Conservation (phyloP, 1,284 basidiomycete species). For the Phellopilus nigrolimitatus region DNA sequence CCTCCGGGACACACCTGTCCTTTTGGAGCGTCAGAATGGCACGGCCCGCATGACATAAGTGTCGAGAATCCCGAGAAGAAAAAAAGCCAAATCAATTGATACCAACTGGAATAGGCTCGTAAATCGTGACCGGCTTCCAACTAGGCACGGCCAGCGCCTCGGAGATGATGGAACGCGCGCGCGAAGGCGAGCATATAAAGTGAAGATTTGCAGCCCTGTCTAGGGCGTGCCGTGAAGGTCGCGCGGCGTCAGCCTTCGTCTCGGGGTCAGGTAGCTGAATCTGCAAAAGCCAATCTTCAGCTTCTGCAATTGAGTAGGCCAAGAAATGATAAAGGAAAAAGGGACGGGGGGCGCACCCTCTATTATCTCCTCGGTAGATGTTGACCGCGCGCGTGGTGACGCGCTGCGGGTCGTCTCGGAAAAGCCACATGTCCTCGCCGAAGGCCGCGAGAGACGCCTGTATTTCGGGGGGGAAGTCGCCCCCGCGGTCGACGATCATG, state of each 20-base stretch:
- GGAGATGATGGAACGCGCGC: conserved; percentile 64
- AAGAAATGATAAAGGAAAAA: conserved; percentile 11
- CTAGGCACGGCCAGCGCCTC: conserved; percentile 49
- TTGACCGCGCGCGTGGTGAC: conserved; percentile 76
- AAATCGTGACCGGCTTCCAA: conserved; percentile 70
- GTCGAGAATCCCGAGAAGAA: neutral
- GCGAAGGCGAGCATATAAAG: conserved; percentile 79
- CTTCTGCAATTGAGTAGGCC: neutral
- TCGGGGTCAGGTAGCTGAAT: conserved; percentile 78
- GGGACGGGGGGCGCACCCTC: conserved; percentile 46
- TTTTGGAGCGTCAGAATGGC: conserved; percentile 32
- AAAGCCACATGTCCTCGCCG: conserved; percentile 78
- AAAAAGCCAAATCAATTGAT: neutral
- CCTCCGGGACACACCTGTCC: conserved; percentile 76
- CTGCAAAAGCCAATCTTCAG: conserved; percentile 33
- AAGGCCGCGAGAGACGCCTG: conserved; percentile 55
- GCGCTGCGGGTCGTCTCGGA: conserved; percentile 51
- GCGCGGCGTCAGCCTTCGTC: conserved; percentile 63
- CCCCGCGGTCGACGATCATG: conserved; percentile 82
- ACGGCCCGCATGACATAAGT: neutral
- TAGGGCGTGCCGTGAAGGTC: conserved; percentile 59
- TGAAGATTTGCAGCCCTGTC: conserved; percentile 63
- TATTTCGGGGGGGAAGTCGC: conserved; percentile 68
- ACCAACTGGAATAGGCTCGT: conserved; percentile 82
- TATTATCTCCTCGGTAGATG: conserved; percentile 66